Conservation (phyloP, 352 stramenopile genomes). For the Pythium rishiriense region DNA sequence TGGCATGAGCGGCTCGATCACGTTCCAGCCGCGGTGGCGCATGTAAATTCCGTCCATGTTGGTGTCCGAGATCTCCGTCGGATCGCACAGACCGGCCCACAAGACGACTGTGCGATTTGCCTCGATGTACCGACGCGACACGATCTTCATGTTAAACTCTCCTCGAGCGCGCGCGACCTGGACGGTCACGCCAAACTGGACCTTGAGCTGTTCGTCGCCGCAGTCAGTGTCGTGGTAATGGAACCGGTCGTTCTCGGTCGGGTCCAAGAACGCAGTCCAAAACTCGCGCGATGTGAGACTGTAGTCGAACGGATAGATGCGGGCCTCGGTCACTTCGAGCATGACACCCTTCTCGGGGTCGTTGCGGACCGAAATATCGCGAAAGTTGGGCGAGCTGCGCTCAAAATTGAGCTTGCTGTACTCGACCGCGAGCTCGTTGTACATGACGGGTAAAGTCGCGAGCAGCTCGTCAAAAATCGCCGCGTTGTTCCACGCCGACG, state of each 20-base stretch:
- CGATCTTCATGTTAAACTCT: constrained; percentile 14
- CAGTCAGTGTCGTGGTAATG: constrained; percentile 25
- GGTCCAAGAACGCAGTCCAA: constrained; percentile 8
- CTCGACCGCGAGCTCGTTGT: background rate
- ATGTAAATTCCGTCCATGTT: constrained; percentile 26
- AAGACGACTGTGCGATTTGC: constrained; percentile 18
- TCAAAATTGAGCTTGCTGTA: constrained; percentile 12
- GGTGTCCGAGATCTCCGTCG: constrained; percentile 19
- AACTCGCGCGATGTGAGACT: background rate
- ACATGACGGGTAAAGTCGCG: background rate
- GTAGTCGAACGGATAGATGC: constrained; percentile 18
- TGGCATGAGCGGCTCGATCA: constrained; percentile 10
- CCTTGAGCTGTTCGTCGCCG: constrained; percentile 9
- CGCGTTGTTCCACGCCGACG: constrained; percentile 12
- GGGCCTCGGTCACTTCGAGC: constrained; percentile 14
- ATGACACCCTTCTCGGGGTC: constrained; percentile 14
- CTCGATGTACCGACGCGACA: constrained; percentile 11
- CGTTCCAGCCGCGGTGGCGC: constrained; percentile 18
- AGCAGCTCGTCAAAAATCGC: constrained; percentile 19
- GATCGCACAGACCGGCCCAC: constrained; percentile 14
- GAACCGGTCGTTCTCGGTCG: constrained; percentile 11
- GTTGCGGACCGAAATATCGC: constrained; percentile 21
- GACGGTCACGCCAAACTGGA: constrained; percentile 13
- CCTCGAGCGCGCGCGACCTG: constrained; percentile 3
- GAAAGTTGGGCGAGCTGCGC: constrained; percentile 1